Percentiles rank a stretch among this genome's conserved stretches.
These are phyloP conservation scores for Entophlyctis luteolus DNA, from an alignment of 192 early-diverging fungal species.

Conservation along the genomic window DNA sequence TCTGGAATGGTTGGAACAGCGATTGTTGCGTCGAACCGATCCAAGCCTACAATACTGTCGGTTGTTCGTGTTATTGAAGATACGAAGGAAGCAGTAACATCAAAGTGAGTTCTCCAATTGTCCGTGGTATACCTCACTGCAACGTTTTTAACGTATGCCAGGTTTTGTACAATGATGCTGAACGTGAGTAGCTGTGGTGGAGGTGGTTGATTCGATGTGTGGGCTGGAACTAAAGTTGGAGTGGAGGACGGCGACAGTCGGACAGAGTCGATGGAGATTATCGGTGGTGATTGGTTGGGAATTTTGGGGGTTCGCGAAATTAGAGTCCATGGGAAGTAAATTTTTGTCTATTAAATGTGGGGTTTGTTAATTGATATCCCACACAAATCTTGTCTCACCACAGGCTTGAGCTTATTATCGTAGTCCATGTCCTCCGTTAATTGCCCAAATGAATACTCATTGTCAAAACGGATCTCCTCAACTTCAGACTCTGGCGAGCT, in stretches of 20 bases:
- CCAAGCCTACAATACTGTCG: conserved; percentile 48
- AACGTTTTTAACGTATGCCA: conserved; percentile 81
- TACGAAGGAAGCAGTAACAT: conserved; percentile 60
- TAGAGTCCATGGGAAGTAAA: conserved; percentile 17
- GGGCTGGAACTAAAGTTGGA: background rate
- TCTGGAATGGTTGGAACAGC: conserved; percentile 38
- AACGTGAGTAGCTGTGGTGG: conserved; percentile 59
- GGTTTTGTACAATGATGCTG: conserved; percentile 73
- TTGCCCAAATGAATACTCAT: background rate
- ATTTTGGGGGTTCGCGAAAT: background rate
- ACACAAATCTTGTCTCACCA: background rate
- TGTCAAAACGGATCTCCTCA: background rate
- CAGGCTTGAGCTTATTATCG: background rate
- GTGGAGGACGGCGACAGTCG: background rate
- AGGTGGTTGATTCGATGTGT: conserved; percentile 40
- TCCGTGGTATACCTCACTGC: conserved; percentile 77
- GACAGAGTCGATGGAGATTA: conserved; percentile 12
- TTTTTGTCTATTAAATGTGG: conserved; percentile 11
- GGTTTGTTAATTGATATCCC: too few relatives aligned
- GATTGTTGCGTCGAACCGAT: conserved; percentile 70
- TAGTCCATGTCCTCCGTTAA: background rate
- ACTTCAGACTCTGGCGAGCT: conserved; percentile 15
- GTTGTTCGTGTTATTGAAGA: conserved; percentile 46
- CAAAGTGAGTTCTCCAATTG: conserved; percentile 71
- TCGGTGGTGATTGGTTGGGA: background rate